Evolutionary conservation across 1,139 yeast species (phyloP).

Genomic region (Casaregolazyma lundiana): DNA sequence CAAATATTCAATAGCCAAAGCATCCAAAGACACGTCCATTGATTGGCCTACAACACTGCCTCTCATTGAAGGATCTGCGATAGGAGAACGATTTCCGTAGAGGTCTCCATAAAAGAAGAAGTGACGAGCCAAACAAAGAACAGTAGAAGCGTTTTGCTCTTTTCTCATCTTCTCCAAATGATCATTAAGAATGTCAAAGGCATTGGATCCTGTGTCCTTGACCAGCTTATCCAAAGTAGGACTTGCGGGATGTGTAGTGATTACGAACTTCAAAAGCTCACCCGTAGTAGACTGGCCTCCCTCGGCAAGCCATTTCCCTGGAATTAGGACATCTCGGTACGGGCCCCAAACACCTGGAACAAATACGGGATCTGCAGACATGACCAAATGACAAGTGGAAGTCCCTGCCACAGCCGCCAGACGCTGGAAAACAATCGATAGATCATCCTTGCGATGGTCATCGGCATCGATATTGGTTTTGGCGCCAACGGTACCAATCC

Average conservation of each 20-base stretch:
- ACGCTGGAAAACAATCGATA: slow-evolving; percentile 62
- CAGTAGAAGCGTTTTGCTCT: slow-evolving; percentile 57
- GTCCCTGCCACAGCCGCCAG: slow-evolving; percentile 98
- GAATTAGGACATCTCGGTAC: slow-evolving; percentile 84
- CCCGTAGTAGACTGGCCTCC: slow-evolving; percentile 99
- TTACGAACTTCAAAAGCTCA: slow-evolving; percentile 84
- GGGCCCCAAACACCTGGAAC: slow-evolving; percentile 99
- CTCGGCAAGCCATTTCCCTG: slow-evolving; percentile 93
- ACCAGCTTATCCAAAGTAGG: slow-evolving; percentile 59
- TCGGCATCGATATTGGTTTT: slow-evolving; percentile 49
- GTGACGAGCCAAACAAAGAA: slow-evolving; percentile 76
- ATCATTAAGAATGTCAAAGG: slow-evolving; percentile 77
- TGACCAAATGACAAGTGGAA: slow-evolving; percentile 90
- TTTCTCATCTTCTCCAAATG: slow-evolving; percentile 63
- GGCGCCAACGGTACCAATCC: slow-evolving; percentile 98
- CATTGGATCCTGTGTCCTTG: slow-evolving; percentile 61
- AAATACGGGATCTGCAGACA: slow-evolving; percentile 79
- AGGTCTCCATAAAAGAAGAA: slow-evolving; percentile 91
- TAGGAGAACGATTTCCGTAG: slow-evolving; percentile 95
- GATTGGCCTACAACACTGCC: slow-evolving; percentile 92
- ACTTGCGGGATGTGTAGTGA: slow-evolving; percentile 85
- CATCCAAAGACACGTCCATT: slow-evolving; percentile 82
- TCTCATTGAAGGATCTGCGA: slow-evolving; percentile 89
- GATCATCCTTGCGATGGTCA: slow-evolving; percentile 34
- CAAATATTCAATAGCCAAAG: slow-evolving; percentile 76